A percentile compares a stretch with the other conserved stretches of the same genome.
Evolutionary conservation across 805 yeast genomes (phyloP).

Genomic region (Cyberlindnera mrakii): DNA sequence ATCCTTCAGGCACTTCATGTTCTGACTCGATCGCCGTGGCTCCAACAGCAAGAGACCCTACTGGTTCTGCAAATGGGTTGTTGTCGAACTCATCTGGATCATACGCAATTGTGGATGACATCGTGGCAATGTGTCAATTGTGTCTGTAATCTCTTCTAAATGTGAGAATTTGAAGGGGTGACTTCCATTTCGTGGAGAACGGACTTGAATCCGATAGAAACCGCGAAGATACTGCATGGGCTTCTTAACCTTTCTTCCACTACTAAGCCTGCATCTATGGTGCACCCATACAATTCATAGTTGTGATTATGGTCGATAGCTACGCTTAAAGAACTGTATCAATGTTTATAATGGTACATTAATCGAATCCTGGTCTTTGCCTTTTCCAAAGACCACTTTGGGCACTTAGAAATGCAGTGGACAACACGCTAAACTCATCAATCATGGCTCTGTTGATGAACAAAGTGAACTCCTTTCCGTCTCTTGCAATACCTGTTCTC

Average conservation of each 20-base stretch:
- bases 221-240: no score
- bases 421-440: slow-evolving; percentile 11
- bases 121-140: slow-evolving; percentile 7
- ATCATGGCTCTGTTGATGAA: slow-evolving; percentile 7
- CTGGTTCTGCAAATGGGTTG: slow-evolving; percentile 55
- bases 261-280: no score
- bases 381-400: slow-evolving; percentile 1
- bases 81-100: slow-evolving; percentile 54
- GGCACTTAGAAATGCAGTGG: slow-evolving; percentile 13
- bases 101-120: slow-evolving; percentile 40
- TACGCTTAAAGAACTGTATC: no score
- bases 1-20: slow-evolving; percentile 1
- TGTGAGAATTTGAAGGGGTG: no score
- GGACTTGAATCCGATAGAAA: no score
- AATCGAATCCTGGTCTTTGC: background rate
- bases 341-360: no score
- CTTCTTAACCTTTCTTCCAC: no score
- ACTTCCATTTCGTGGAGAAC: no score
- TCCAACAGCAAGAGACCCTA: slow-evolving; percentile 6
- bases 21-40: slow-evolving; percentile 9
- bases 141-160: no score
- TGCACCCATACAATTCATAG: no score
- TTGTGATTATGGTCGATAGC: no score
- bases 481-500: slow-evolving; percentile 1
- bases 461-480: slow-evolving; percentile 2